phyloP scores from a whole-genome alignment of 202 grass and related monocot genomes.

The Cymbopogon flexuosus region DNA sequence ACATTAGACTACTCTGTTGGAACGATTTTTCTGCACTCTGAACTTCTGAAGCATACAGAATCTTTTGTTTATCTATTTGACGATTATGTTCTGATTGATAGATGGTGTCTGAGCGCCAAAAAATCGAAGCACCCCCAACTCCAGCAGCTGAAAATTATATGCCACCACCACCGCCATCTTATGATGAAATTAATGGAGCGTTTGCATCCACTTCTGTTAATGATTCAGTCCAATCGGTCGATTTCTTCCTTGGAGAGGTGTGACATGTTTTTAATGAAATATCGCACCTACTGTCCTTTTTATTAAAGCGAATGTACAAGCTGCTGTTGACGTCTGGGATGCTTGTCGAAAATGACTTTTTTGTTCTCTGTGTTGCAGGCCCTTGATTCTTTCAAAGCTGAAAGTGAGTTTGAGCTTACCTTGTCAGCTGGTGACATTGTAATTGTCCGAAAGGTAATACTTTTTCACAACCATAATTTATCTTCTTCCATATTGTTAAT shows the following conservation, averaged over 20 bases:
- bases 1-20: not conserved
- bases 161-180: constrained; percentile 58
- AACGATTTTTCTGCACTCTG: not conserved
- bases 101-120: constrained; percentile 79
- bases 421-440: constrained; percentile 79
- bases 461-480: not conserved
- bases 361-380: constrained; percentile 46
- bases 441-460: constrained; percentile 79
- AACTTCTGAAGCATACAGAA: not conserved
- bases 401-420: constrained; percentile 82
- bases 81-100: constrained; percentile 30
- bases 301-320: not conserved
- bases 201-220: constrained; percentile 55
- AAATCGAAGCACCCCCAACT: constrained; percentile 61
- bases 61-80: not conserved
- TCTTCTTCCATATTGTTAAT: not conserved
- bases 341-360: constrained; percentile 1
- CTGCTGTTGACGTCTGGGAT: not conserved
- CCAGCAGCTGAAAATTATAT: constrained; percentile 50
- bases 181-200: constrained; percentile 63
- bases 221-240: constrained; percentile 48
- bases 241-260: constrained; percentile 90
- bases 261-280: not conserved
- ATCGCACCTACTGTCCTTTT: not conserved
- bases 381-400: constrained; percentile 73